These are phyloP conservation scores for Dactylellina sp. DNA, from an alignment of 2,329 filamentous ascomycete genomes.

Conservation along the genomic window DNA sequence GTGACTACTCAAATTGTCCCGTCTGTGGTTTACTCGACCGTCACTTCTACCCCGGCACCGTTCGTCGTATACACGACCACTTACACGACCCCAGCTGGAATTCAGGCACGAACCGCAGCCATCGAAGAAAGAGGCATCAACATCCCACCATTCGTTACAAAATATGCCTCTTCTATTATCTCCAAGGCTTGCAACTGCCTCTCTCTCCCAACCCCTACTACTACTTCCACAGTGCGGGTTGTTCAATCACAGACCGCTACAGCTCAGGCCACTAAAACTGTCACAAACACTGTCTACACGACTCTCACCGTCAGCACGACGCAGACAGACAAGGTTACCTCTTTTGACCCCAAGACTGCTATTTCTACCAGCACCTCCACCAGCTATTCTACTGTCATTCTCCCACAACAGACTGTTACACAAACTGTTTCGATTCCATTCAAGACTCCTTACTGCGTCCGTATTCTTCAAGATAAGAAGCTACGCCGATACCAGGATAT, in stretches of 20 bases:
- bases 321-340: neutral
- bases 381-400: neutral
- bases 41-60: constrained; percentile 18
- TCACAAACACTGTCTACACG: constrained; percentile 7
- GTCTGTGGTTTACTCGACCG: neutral
- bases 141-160: constrained; percentile 25
- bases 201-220: constrained; percentile 25
- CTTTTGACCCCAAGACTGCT: constrained; percentile 13
- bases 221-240: constrained; percentile 2
- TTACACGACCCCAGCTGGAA: constrained; percentile 26
- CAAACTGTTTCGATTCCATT: constrained; percentile 14
- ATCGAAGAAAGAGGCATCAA: constrained; percentile 20
- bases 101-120: constrained; percentile 14
- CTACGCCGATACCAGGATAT: neutral
- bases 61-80: constrained; percentile 24
- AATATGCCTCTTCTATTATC: constrained; percentile 27
- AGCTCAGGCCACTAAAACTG: constrained; percentile 2
- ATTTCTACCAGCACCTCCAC: constrained; percentile 17
- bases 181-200: constrained; percentile 34
- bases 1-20: constrained; percentile 17
- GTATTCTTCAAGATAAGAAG: constrained; percentile 37
- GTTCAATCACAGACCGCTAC: constrained; percentile 19
- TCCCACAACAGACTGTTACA: constrained; percentile 8
- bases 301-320: constrained; percentile 35
- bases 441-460: constrained; percentile 43